Percentiles rank a stretch among this genome's conserved stretches.
phyloP scores from a whole-genome alignment of 2,329 filamentous ascomycete genomes.

The Tolypocladium endophyticum region DNA sequence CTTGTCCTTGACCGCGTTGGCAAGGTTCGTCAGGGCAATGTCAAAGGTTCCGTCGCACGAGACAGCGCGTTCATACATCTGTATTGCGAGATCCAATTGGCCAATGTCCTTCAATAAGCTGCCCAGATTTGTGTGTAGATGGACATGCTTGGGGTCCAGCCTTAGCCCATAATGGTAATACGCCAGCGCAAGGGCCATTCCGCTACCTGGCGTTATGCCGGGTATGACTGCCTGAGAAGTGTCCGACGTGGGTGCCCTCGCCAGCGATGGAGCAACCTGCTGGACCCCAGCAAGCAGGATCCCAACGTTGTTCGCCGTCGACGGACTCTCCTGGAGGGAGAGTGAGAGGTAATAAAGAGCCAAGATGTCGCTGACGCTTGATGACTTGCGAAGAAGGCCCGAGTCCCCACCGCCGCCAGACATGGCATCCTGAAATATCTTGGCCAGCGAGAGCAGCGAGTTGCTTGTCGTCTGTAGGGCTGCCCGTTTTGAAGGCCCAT shows the following conservation, averaged over 20 bases:
- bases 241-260: constrained; percentile 4
- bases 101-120: constrained; percentile 95
- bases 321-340: constrained; percentile 89
- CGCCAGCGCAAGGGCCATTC: constrained; percentile 74
- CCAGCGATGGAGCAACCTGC: constrained; percentile 37
- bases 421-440: constrained; percentile 96
- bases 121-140: constrained; percentile 92
- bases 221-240: constrained; percentile 43
- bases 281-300: constrained; percentile 94
- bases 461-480: constrained; percentile 93
- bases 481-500: constrained; percentile 62
- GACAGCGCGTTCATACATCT: constrained; percentile 95
- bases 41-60: constrained; percentile 90
- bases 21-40: constrained; percentile 90
- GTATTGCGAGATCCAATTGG: constrained; percentile 80
- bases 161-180: constrained; percentile 94
- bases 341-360: constrained; percentile 92
- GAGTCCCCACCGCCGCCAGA: constrained; percentile 55
- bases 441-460: constrained; percentile 83
- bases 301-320: constrained; percentile 95
- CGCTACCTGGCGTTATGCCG: constrained; percentile 76
- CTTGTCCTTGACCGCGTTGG: constrained; percentile 95
- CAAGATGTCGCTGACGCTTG: constrained; percentile 82
- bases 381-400: constrained; percentile 47
- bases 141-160: constrained; percentile 81